Conservation (phyloP, 257 asterid genomes). For the Capsicum pubescens region DNA sequence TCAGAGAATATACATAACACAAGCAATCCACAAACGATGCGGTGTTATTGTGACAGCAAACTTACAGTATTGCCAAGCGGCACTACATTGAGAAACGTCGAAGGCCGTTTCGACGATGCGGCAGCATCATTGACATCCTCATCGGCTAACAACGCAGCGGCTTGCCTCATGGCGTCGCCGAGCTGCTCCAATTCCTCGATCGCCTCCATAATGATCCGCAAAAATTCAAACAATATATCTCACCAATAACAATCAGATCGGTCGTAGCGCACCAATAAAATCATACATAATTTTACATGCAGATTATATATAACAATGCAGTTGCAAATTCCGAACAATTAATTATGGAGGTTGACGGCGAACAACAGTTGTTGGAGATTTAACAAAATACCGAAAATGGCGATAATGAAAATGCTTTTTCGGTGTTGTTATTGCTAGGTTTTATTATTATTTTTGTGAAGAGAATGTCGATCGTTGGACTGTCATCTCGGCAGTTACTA, state of each 20-base stretch:
- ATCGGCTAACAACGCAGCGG: conserved; percentile 34
- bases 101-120: conserved; percentile 33
- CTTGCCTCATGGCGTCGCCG: conserved; percentile 36
- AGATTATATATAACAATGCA: conserved; percentile 1
- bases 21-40: background rate
- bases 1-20: background rate
- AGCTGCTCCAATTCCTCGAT: conserved; percentile 38
- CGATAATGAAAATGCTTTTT: conserved; percentile 8
- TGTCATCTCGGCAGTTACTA: conserved; percentile 26
- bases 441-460: background rate
- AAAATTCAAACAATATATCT: too few relatives aligned
- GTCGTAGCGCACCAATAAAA: too few relatives aligned
- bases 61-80: conserved; percentile 37
- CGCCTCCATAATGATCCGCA: conserved; percentile 30
- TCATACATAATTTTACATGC: conserved; percentile 7
- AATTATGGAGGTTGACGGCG: conserved; percentile 7
- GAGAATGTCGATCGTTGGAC: conserved; percentile 16
- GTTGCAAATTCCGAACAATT: background rate
- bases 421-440: background rate
- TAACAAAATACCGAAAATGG: conserved; percentile 25
- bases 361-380: conserved; percentile 18
- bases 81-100: conserved; percentile 37
- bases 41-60: background rate
- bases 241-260: background rate
- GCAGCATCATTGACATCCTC: conserved; percentile 27